Conservation (phyloP, 78 protist species). For the Blattamonas nauphoetae region DNA sequence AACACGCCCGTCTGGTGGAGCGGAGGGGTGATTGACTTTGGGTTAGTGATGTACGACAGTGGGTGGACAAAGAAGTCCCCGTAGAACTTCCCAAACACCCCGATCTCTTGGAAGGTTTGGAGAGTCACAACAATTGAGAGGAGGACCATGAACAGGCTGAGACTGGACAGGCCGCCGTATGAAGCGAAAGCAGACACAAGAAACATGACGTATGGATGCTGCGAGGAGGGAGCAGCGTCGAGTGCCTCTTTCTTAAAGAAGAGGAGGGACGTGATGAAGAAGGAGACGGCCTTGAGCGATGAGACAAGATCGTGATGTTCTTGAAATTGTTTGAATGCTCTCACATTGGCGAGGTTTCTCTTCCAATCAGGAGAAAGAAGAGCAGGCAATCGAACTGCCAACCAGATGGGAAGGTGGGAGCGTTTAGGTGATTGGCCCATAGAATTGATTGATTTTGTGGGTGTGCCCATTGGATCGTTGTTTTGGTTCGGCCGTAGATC, state of each 20-base stretch:
- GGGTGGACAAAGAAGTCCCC: background rate
- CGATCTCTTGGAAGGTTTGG: background rate
- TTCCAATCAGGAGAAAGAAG: background rate
- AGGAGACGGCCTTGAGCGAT: too few relatives aligned
- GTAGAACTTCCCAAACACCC: background rate
- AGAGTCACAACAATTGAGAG: background rate
- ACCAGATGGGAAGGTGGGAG: background rate
- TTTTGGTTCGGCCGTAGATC: too few relatives aligned
- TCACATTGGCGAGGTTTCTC: background rate
- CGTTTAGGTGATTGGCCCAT: too few relatives aligned
- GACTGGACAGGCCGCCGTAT: too few relatives aligned
- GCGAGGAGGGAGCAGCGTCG: too few relatives aligned
- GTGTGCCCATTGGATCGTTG: too few relatives aligned
- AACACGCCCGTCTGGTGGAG: background rate
- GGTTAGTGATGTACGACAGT: background rate
- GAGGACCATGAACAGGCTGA: background rate
- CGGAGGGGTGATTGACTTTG: background rate
- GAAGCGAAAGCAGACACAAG: too few relatives aligned
- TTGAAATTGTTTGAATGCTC: background rate
- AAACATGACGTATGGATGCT: too few relatives aligned
- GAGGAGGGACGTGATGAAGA: too few relatives aligned
- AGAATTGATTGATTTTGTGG: too few relatives aligned
- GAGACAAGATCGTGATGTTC: too few relatives aligned
- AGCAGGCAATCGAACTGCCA: background rate
- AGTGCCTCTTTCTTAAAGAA: too few relatives aligned